Conservation (phyloP, 75 land plant genomes). For the Azolla pinnata region DNA sequence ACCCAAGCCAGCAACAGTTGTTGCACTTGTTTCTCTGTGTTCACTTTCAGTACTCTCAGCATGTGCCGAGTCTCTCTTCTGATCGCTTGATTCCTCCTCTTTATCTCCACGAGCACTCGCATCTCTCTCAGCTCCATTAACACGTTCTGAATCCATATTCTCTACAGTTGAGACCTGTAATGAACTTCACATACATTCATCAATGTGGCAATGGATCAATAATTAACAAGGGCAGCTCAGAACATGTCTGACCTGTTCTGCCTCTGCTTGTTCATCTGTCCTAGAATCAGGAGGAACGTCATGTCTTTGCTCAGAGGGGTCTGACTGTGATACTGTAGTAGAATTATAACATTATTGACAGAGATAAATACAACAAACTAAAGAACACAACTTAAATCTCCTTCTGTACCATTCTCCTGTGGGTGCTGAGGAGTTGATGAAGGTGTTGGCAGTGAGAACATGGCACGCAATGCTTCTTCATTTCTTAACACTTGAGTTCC, state of each 20-base stretch:
- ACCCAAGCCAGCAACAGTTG: conserved; percentile 52
- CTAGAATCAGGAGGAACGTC: too few relatives aligned
- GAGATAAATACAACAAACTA: background rate
- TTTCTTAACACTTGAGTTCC: background rate
- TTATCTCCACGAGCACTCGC: background rate
- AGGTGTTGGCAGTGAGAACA: background rate
- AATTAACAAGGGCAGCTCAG: background rate
- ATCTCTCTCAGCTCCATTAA: background rate
- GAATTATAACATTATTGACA: background rate
- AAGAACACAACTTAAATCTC: background rate
- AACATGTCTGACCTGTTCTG: background rate
- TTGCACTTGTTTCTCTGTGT: background rate
- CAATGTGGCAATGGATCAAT: too few relatives aligned
- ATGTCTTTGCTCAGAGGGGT: background rate
- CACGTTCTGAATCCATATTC: background rate
- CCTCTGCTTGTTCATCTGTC: background rate
- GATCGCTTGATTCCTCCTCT: background rate
- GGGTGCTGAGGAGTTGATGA: conserved; percentile 3
- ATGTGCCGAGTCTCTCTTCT: background rate
- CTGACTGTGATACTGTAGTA: background rate
- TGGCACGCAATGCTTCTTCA: background rate
- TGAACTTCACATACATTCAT: too few relatives aligned
- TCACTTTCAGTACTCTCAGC: background rate
- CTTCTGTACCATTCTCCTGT: background rate
- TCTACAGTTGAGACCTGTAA: too few relatives aligned